These are phyloP conservation scores for Croton setiger DNA, from an alignment of 441 rosid genomes.

Conservation along the genomic window DNA sequence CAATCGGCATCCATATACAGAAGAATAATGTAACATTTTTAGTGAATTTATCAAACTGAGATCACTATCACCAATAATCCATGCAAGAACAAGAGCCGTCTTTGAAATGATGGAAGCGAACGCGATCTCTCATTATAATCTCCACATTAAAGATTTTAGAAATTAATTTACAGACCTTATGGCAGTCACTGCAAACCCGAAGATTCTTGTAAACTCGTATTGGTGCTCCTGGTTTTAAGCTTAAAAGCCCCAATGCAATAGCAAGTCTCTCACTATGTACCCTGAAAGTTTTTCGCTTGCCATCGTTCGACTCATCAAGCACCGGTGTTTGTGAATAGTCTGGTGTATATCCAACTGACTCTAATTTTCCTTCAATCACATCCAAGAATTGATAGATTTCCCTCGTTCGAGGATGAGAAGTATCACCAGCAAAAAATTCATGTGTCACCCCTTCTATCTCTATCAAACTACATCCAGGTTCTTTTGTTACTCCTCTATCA, in stretches of 20 bases:
- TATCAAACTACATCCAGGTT: conserved; percentile 50
- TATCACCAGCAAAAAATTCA: conserved; percentile 78
- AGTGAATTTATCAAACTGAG: not conserved
- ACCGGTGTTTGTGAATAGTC: conserved; percentile 58
- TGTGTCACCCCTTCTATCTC: conserved; percentile 54
- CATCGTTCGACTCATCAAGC: conserved; percentile 41
- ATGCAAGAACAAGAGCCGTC: conserved; percentile 68
- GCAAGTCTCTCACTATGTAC: conserved; percentile 84
- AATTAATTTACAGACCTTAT: conserved; percentile 55
- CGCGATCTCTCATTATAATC: conserved; percentile 74
- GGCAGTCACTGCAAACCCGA: conserved; percentile 75
- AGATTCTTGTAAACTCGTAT: conserved; percentile 74
- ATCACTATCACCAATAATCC: conserved; percentile 57
- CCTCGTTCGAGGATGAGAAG: conserved; percentile 59
- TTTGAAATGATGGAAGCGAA: conserved; percentile 73
- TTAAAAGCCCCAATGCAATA: conserved; percentile 68
- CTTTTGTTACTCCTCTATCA: conserved; percentile 46
- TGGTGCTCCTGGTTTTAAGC: conserved; percentile 51
- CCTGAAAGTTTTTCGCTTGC: conserved; percentile 45
- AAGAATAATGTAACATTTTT: no score
- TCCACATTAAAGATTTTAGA: conserved; percentile 56
- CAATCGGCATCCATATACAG: no score
- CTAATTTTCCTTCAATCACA: conserved; percentile 48
- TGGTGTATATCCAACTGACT: conserved; percentile 43
- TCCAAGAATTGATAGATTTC: conserved; percentile 53